These are phyloP conservation scores for Tulasnella sp. DNA, from an alignment of 768 basidiomycete species.

Conservation along the genomic window DNA sequence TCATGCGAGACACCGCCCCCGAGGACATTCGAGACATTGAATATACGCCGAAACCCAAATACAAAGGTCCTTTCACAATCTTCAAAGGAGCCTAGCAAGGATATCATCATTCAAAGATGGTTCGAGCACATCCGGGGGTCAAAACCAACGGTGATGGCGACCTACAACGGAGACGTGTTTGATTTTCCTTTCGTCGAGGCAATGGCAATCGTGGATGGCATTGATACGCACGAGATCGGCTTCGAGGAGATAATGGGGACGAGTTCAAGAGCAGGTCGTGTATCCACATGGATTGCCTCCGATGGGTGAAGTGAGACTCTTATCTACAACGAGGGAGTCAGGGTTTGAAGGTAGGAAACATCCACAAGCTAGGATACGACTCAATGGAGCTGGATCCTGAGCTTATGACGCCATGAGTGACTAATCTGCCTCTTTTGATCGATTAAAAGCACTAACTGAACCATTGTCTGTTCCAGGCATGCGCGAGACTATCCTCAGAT, in stretches of 20 bases:
- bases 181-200: conserved; percentile 96
- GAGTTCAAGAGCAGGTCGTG: conserved; percentile 90
- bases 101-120: conserved; percentile 71
- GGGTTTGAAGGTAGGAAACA: conserved; percentile 95
- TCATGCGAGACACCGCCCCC: conserved; percentile 91
- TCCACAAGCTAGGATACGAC: conserved; percentile 88
- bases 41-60: conserved; percentile 96
- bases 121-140: conserved; percentile 90
- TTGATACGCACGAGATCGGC: conserved; percentile 94
- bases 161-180: conserved; percentile 98
- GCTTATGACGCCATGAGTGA: conserved; percentile 91
- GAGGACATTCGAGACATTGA: conserved; percentile 99
- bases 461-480: conserved; percentile 45
- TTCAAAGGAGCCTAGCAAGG: conserved; percentile 93
- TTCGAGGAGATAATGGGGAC: conserved; percentile 86
- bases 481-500: conserved; percentile 91
- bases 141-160: conserved; percentile 94
- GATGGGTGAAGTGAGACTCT: conserved; percentile 99
- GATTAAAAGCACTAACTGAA: too few relatives aligned
- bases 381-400: conserved; percentile 97
- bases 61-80: conserved; percentile 89
- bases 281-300: conserved; percentile 98
- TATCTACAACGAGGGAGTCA: conserved; percentile 98
- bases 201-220: conserved; percentile 72
- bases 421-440: too few relatives aligned